These are phyloP conservation scores for Termitomyces titanicus DNA, from an alignment of 768 basidiomycete genomes.

Conservation along the genomic window DNA sequence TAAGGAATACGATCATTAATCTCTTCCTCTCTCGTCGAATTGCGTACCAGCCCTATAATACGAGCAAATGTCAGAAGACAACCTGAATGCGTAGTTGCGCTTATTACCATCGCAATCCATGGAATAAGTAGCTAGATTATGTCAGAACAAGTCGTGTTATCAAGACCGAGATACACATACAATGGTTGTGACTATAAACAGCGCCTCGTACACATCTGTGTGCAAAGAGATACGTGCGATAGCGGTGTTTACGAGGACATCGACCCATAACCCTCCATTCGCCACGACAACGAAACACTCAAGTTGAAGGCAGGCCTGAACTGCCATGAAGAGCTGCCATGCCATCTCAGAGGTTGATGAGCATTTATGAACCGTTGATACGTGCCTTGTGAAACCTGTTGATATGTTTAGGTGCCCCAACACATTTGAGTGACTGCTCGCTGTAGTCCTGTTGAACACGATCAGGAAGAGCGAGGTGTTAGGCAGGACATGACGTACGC, in stretches of 20 bases:
- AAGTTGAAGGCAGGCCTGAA: slow-evolving; percentile 52
- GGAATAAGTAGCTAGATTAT: slow-evolving; percentile 33
- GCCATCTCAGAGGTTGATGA: not conserved
- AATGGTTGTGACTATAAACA: slow-evolving; percentile 41
- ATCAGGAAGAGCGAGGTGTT: not conserved
- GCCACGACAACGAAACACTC: slow-evolving; percentile 48
- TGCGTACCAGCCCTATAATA: slow-evolving; percentile 48
- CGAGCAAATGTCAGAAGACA: not conserved
- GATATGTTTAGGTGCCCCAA: slow-evolving; percentile 50
- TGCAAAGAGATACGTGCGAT: slow-evolving; percentile 40
- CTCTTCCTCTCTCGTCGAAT: slow-evolving; percentile 42
- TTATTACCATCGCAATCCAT: slow-evolving; percentile 47
- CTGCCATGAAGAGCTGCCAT: slow-evolving; percentile 48
- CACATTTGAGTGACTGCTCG: slow-evolving; percentile 43
- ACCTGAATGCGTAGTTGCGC: not conserved
- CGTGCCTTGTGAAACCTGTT: slow-evolving; percentile 47
- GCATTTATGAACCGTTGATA: not conserved
- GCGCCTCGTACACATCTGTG: slow-evolving; percentile 36
- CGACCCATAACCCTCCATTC: slow-evolving; percentile 53
- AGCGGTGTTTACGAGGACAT: slow-evolving; percentile 45
- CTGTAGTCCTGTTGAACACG: slow-evolving; percentile 35
- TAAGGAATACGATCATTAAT: slow-evolving; percentile 41
- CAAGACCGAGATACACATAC: slow-evolving; percentile 27
- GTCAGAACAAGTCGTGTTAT: not conserved
- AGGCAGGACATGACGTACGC: slow-evolving; percentile 23